Conservation (phyloP, 192 early-diverging fungal species). For the Coemansia sp. region DNA sequence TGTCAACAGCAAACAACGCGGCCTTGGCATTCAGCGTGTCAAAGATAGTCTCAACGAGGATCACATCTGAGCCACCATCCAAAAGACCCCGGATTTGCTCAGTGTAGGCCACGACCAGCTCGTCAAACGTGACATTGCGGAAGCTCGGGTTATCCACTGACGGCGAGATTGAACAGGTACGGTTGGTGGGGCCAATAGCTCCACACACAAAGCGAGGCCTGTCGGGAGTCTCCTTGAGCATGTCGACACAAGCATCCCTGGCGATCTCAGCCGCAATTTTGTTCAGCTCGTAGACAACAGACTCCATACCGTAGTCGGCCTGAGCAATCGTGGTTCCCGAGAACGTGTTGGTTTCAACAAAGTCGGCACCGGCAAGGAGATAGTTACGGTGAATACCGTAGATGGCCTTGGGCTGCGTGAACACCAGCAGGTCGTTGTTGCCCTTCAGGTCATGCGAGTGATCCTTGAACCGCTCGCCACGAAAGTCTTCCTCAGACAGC, state of each 20-base stretch:
- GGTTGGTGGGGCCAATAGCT: constrained; percentile 90
- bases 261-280: constrained; percentile 86
- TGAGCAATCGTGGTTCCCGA: constrained; percentile 89
- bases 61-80: constrained; percentile 90
- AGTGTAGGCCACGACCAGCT: constrained; percentile 85
- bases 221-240: constrained; percentile 71
- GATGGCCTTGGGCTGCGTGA: constrained; percentile 88
- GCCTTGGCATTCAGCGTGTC: constrained; percentile 98
- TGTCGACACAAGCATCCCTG: constrained; percentile 76
- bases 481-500: constrained; percentile 82
- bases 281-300: constrained; percentile 89
- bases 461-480: constrained; percentile 80
- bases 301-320: constrained; percentile 85
- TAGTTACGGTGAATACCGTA: constrained; percentile 89
- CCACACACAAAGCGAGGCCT: constrained; percentile 90
- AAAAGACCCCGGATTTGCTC: constrained; percentile 89
- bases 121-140: constrained; percentile 94
- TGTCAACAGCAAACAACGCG: constrained; percentile 88
- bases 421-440: constrained; percentile 93
- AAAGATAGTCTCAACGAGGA: constrained; percentile 96
- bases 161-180: constrained; percentile 94
- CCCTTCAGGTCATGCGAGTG: constrained; percentile 87
- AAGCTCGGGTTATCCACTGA: constrained; percentile 94
- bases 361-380: constrained; percentile 86
- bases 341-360: constrained; percentile 98